Evolutionary conservation across 768 basidiomycete genomes (phyloP).

Genomic region (Leccinum disarticulatum): DNA sequence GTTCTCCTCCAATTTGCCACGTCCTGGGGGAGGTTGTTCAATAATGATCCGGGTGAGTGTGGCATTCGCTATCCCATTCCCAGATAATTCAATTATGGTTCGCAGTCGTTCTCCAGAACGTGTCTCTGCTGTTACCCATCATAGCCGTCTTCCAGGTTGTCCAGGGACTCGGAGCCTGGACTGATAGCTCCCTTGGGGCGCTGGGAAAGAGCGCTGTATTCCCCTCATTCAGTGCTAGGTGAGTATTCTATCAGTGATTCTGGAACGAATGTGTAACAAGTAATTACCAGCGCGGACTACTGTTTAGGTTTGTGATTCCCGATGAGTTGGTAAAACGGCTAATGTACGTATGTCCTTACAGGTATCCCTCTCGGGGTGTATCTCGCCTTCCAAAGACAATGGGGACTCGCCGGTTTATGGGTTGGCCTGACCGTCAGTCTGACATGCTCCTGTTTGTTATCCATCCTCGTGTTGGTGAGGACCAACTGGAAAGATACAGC

Average conservation of each 20-base stretch:
- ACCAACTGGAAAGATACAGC: slow-evolving; percentile 16
- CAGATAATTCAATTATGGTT: neutral
- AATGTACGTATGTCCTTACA: slow-evolving; percentile 1
- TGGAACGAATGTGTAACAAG: neutral
- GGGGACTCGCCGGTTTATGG: slow-evolving; percentile 30
- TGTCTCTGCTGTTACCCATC: slow-evolving; percentile 54
- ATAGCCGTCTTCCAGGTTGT: slow-evolving; percentile 27
- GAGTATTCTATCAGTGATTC: neutral
- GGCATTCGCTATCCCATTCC: neutral
- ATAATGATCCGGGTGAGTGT: slow-evolving; percentile 45
- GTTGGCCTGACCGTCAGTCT: slow-evolving; percentile 23
- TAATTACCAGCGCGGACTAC: slow-evolving; percentile 18
- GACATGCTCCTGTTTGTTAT: slow-evolving; percentile 20
- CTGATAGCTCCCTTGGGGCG: slow-evolving; percentile 16
- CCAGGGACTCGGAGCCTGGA: slow-evolving; percentile 23
- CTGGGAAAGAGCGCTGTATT: slow-evolving; percentile 24
- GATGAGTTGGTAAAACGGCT: neutral
- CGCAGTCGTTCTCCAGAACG: slow-evolving; percentile 41
- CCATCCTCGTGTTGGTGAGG: slow-evolving; percentile 19
- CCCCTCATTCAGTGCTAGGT: slow-evolving; percentile 27
- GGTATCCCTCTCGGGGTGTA: slow-evolving; percentile 36
- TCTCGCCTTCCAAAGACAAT: slow-evolving; percentile 16
- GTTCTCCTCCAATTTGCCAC: slow-evolving; percentile 45
- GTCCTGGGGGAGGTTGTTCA: slow-evolving; percentile 60
- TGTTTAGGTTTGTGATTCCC: slow-evolving; percentile 31